These are phyloP conservation scores for Lactarius trivialis DNA, from an alignment of 768 basidiomycete species.

Conservation along the genomic window DNA sequence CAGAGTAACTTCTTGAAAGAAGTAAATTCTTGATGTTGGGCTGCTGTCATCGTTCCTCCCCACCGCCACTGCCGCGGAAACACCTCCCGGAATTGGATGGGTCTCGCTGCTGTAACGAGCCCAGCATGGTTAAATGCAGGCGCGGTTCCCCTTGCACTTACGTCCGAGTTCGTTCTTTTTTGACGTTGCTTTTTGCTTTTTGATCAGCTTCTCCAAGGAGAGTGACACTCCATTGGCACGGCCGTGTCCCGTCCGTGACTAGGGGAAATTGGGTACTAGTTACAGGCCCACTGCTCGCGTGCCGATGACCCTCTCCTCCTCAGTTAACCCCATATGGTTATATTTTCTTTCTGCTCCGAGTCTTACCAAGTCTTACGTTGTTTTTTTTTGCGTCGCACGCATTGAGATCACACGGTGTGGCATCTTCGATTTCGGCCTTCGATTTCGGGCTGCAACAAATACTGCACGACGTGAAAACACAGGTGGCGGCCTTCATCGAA, in stretches of 20 bases:
- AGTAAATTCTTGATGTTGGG: neutral
- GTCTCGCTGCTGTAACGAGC: constrained; percentile 1
- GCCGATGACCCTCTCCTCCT: neutral
- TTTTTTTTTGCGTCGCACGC: neutral
- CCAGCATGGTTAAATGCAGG: constrained; percentile 20
- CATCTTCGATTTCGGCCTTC: neutral
- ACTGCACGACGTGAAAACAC: neutral
- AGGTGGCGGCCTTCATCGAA: neutral
- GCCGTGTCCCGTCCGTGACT: neutral
- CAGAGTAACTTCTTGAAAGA: neutral
- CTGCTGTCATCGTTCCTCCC: neutral
- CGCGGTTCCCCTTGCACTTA: neutral
- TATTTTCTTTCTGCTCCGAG: constrained; percentile 3
- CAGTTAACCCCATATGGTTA: constrained; percentile 17
- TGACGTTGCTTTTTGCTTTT: neutral
- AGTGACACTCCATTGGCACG: neutral
- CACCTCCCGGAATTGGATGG: constrained; percentile 2
- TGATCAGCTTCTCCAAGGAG: neutral
- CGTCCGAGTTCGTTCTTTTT: constrained; percentile 6
- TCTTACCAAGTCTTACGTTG: constrained; percentile 12
- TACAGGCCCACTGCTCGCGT: neutral
- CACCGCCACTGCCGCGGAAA: constrained; percentile 6
- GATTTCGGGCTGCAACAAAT: neutral
- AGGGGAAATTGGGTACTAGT: neutral
- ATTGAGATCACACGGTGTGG: neutral